phyloP scores from a whole-genome alignment of 83 land plant species.

The Picea abies region DNA sequence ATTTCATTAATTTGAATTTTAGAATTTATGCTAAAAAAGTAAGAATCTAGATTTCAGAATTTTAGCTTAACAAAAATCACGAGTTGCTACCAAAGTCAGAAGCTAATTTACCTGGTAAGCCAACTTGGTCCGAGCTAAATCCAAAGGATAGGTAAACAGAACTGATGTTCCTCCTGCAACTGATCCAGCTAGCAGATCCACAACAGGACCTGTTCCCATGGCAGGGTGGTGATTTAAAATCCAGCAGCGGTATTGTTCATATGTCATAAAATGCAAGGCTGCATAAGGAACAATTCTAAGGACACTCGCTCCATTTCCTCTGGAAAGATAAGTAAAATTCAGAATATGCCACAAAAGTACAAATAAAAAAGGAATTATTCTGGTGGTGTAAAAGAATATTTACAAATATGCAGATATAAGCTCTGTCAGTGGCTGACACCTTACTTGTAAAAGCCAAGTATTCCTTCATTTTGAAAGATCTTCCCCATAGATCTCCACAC shows the following conservation, averaged over 20 bases:
- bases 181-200: conserved; percentile 96
- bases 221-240: conserved; percentile 59
- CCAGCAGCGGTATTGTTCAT: conserved; percentile 92
- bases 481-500: conserved; percentile 62
- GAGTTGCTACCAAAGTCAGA: too few species aligned
- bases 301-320: conserved; percentile 99
- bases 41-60: too few species aligned
- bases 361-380: neutral
- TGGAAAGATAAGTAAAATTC: conserved; percentile 25
- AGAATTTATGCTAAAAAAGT: too few species aligned
- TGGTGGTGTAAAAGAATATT: neutral
- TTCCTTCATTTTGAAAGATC: conserved; percentile 75
- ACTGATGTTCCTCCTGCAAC: conserved; percentile 97
- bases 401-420: neutral
- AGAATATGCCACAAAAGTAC: neutral
- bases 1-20: too few species aligned
- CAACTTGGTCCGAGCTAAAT: conserved; percentile 91
- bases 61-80: too few species aligned
- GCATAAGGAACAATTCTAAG: conserved; percentile 97
- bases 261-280: conserved; percentile 93
- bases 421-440: conserved; percentile 5
- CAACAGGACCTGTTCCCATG: conserved; percentile 73
- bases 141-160: conserved; percentile 92
- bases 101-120: conserved; percentile 83
- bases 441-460: conserved; percentile 88